A percentile compares a stretch with the other conserved stretches of the same genome.
Conservation (phyloP, 495 filamentous ascomycete species). For the Tricharina praecox region DNA sequence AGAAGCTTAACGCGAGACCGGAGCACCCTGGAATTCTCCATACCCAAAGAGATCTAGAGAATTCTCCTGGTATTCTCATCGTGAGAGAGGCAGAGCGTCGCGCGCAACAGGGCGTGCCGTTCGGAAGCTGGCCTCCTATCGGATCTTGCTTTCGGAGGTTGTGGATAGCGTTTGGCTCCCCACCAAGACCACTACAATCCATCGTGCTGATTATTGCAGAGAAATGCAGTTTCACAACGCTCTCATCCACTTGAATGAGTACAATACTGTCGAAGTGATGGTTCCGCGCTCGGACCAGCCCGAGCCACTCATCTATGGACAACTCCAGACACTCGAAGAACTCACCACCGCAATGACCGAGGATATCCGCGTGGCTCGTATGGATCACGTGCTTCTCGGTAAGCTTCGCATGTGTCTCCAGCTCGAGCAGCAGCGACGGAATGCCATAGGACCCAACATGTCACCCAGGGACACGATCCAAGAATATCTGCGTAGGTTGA, state of each 20-base stretch:
- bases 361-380: constrained; percentile 17
- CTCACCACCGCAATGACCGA: constrained; percentile 21
- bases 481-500: constrained; percentile 15
- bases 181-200: not conserved
- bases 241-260: constrained; percentile 18
- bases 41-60: constrained; percentile 1
- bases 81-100: constrained; percentile 20
- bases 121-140: constrained; percentile 22
- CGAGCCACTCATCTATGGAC: constrained; percentile 12
- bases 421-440: constrained; percentile 22
- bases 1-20: constrained; percentile 6
- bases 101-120: constrained; percentile 11
- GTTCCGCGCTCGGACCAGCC: constrained; percentile 10
- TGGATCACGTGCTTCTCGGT: constrained; percentile 7
- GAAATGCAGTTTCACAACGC: constrained; percentile 27
- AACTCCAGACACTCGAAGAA: constrained; percentile 22
- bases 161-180: constrained; percentile 20
- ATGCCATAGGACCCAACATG: constrained; percentile 18
- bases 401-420: constrained; percentile 19
- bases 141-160: constrained; percentile 20
- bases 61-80: constrained; percentile 14
- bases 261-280: constrained; percentile 8
- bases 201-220: constrained; percentile 10
- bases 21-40: constrained; percentile 2
- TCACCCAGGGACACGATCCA: constrained; percentile 18